phyloP scores from a whole-genome alignment of 495 filamentous ascomycete species.

The Annulohypoxylon stygium region DNA sequence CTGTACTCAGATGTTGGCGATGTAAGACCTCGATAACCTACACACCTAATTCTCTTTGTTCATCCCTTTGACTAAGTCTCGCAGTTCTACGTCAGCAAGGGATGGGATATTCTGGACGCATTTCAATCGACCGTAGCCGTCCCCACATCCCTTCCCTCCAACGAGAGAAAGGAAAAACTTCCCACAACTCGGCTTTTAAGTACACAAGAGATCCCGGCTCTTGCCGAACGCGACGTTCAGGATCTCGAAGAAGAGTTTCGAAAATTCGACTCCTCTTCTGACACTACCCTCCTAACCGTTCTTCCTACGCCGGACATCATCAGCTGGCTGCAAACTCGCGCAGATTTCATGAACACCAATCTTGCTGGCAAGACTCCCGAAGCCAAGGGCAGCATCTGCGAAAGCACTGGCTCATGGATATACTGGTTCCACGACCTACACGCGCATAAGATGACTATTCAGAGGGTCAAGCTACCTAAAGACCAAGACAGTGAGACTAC shows the following conservation, averaged over 20 bases:
- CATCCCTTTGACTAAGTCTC: background rate
- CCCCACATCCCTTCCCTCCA: conserved; percentile 3
- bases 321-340: conserved; percentile 33
- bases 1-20: conserved; percentile 47
- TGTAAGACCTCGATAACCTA: conserved; percentile 9
- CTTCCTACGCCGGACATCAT: conserved; percentile 29
- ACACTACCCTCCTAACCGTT: conserved; percentile 12
- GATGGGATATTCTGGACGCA: conserved; percentile 36
- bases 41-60: background rate
- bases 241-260: conserved; percentile 15
- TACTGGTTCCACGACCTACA: conserved; percentile 43
- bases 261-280: background rate
- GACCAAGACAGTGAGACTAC: background rate
- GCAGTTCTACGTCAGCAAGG: conserved; percentile 43
- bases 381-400: conserved; percentile 41
- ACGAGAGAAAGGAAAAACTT: background rate
- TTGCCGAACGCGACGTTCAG: conserved; percentile 36
- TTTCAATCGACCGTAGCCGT: conserved; percentile 31
- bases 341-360: conserved; percentile 27
- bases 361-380: conserved; percentile 5
- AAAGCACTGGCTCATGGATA: conserved; percentile 37
- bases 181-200: conserved; percentile 27
- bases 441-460: conserved; percentile 24
- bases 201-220: conserved; percentile 25
- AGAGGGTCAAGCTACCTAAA: conserved; percentile 24